Evolutionary conservation across 1,284 basidiomycete species (phyloP), one percentile per base, ranked within the genome.

Genomic region (Chalciporus sp.): DNA sequence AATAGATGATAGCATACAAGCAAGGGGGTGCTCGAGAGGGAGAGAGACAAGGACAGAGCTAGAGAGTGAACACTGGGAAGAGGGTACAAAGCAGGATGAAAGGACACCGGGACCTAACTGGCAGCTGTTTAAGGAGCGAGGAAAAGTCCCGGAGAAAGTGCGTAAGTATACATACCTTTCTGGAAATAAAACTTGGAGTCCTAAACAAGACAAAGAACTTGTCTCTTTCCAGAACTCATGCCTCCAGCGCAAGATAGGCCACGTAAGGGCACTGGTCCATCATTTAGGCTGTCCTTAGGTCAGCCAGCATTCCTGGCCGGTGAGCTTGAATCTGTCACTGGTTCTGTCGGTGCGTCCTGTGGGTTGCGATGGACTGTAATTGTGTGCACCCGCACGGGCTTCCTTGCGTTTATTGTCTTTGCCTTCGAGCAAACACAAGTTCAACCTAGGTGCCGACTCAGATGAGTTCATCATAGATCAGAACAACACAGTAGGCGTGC

Each of bases 111-210:
- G 55, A 56, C 55, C 41, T 26, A 41, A 8, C 2, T 37, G 35
- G 35, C 35, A 17, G 17, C 37, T 11, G 49, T 53, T 64, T 55
- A 55, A 51, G 51, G 52, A 47, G 43, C 41, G 43, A 47, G 42
- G 50, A 46, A 42, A 7, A 17, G n/a, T 6, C 17, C 20, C 23
- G 40, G 35, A 16, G 43, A 10, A 17, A 51, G 26, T 33, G 35
- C 40, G 61, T 50, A 56, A 49, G 16, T 50, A 47, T 48, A 35
- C 33, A 51, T 56, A 48, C 59, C 55, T 35, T 40, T 47, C 33
- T 27, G 7, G 65, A 48, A 53, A 68, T 65, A 65, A 66, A 61
- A 61, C n/a, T n/a, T n/a, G 65, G 49, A 64, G 7, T 52, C 2
- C 63, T 51, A 42, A 49, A 39, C 7, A 41, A 16, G 52, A 49